These are phyloP conservation scores for Alternaria sp. DNA, from an alignment of 2,329 filamentous ascomycete species.

Conservation along the genomic window DNA sequence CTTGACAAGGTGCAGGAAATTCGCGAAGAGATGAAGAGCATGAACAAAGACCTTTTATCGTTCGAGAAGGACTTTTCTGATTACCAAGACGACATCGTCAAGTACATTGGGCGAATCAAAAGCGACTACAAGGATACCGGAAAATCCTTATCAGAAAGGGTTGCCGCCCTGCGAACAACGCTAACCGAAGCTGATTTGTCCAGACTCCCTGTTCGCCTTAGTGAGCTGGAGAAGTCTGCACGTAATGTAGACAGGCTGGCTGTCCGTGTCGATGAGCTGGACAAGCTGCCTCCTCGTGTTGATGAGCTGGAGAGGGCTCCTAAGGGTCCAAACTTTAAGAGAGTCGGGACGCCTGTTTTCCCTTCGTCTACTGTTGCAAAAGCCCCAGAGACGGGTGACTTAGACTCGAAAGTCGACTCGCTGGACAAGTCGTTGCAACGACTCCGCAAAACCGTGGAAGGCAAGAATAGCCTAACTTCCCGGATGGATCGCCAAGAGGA, in stretches of 20 bases:
- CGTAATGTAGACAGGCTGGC: background rate
- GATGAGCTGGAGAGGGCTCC: background rate
- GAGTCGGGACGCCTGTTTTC: background rate
- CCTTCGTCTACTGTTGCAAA: background rate
- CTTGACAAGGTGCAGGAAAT: background rate
- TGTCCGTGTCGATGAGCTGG: background rate
- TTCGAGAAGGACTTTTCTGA: background rate
- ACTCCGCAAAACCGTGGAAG: background rate
- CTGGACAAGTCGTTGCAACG: background rate
- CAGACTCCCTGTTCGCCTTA: background rate
- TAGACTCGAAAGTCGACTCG: background rate
- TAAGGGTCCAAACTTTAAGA: background rate
- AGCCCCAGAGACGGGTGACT: background rate
- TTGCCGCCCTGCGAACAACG: background rate
- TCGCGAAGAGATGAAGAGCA: background rate
- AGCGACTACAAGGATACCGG: background rate
- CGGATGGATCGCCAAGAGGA: background rate
- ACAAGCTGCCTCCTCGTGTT: background rate
- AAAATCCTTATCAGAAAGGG: background rate
- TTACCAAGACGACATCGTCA: background rate
- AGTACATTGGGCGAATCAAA: constrained; percentile 1
- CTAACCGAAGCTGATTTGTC: background rate
- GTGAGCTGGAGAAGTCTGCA: background rate
- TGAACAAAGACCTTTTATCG: background rate
- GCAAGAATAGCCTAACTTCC: background rate